Evolutionary conservation across 805 yeast genomes (phyloP), one percentile per base, ranked within the genome.

Genomic region (Wickerhamiella allomyrinae): DNA sequence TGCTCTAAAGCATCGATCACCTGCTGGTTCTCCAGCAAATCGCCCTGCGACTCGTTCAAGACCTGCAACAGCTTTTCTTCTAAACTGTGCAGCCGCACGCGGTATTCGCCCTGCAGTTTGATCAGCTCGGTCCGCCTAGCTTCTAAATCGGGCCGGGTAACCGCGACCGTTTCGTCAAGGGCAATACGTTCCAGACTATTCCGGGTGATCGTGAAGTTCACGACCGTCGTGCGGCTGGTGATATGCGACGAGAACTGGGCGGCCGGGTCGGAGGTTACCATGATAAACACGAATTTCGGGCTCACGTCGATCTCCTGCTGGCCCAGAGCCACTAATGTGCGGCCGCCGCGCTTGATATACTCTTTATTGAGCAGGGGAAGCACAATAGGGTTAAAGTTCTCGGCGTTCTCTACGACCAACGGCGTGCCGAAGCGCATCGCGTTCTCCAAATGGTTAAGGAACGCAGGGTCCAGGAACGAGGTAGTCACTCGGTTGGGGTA

Each of bases 391-490:
- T 89, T 89, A 53, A 72, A 77, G 49, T 69, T 62, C 53, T 89
- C 96, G 3, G 87, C 86, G 60, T 89, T 89, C 49, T 74, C 74
- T 14, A 89, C 68, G 11, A 87, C 54, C 7, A 89, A 62, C 1
- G 72, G 52, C 2, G 83, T 85, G 4, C 97, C 96, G 66, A 87
- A 87, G 48, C 91, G 65, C 21, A 87, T 56, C 0, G 94, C 79
- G 52, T 84, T 80, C 55, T 86, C 94, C 13, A 89, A 54, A 34
- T 74, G 79, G 48, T 76, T 77, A 2, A 71, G 56, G 55, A 77
- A 82, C 0, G 79, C 73, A 4, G 50, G 34, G 51, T 81, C 85
- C 35, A 79, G 58, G 53, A 89, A 83, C 51, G 93, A 81, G 0
- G 94, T 73, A 0, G 76, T 38, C 55, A 2, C 69, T 59, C 5